phyloP scores from a whole-genome alignment of 805 yeast species.

The Limtongia smithiae region DNA sequence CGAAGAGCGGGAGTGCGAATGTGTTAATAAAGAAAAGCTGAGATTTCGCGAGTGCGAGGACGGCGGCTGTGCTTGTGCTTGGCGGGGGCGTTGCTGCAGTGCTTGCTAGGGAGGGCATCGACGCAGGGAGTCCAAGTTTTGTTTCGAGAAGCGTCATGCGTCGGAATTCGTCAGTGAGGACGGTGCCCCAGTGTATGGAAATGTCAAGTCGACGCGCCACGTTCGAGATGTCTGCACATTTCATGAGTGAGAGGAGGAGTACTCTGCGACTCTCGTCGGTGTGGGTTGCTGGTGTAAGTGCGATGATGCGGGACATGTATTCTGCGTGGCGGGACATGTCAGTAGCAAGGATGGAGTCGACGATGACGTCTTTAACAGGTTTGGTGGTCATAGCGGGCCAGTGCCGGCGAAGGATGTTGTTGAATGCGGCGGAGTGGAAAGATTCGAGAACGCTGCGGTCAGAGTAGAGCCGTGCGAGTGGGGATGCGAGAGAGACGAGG shows the following conservation, averaged over 20 bases:
- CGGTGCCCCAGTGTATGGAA: conserved; percentile 81
- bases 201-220: conserved; percentile 76
- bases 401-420: conserved; percentile 47
- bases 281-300: not conserved
- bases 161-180: conserved; percentile 71
- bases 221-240: conserved; percentile 94
- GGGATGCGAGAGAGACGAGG: conserved; percentile 55
- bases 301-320: conserved; percentile 48
- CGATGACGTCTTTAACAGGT: conserved; percentile 31
- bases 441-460: conserved; percentile 74
- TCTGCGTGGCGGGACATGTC: conserved; percentile 89
- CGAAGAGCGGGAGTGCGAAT: conserved; percentile 76
- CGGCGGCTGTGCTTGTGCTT: not conserved
- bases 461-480: conserved; percentile 59
- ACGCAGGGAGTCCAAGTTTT: conserved; percentile 32
- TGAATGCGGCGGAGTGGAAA: conserved; percentile 70
- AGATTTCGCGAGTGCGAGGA: conserved; percentile 50
- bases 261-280: conserved; percentile 35
- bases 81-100: not conserved
- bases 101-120: conserved; percentile 5
- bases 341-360: conserved; percentile 66
- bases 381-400: conserved; percentile 39
- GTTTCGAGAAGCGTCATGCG: conserved; percentile 58
- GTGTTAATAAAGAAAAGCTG: conserved; percentile 80
- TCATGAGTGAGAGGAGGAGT: conserved; percentile 67